These are phyloP conservation scores for Orychophragmus violaceus DNA, from an alignment of 345 rosid species.

Conservation along the genomic window DNA sequence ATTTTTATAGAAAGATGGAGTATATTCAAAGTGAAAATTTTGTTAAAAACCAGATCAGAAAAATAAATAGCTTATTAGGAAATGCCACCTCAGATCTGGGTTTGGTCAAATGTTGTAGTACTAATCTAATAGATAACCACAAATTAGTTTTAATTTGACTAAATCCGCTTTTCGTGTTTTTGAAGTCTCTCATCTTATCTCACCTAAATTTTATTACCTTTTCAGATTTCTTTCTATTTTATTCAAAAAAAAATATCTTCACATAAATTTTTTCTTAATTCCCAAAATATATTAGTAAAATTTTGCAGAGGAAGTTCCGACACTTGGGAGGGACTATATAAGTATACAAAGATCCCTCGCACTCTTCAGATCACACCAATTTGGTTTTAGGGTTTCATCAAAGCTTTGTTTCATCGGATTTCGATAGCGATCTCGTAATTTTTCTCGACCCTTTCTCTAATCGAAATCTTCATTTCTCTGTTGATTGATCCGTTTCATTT, in stretches of 20 bases:
- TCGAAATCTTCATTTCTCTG: not conserved
- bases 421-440: not conserved
- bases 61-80: not conserved
- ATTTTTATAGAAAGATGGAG: too few relatives aligned
- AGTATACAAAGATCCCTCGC: not conserved
- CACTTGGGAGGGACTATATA: conserved; percentile 28
- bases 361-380: conserved; percentile 17
- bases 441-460: not conserved
- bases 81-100: not conserved
- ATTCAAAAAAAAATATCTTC: not conserved
- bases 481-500: not conserved
- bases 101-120: conserved; percentile 12
- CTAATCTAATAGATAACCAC: conserved; percentile 1
- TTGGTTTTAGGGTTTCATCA: conserved; percentile 16
- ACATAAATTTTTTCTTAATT: not conserved
- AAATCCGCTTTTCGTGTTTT: conserved; percentile 12
- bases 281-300: conserved; percentile 8
- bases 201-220: not conserved
- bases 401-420: not conserved
- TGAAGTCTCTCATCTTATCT: conserved; percentile 13
- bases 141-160: not conserved
- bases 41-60: not conserved
- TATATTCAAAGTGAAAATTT: not conserved
- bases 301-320: conserved; percentile 5
- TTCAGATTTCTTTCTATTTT: not conserved